Base-by-base conservation (phyloP, 148 eudicot species). In the Euryodendron excelsum region DNA sequence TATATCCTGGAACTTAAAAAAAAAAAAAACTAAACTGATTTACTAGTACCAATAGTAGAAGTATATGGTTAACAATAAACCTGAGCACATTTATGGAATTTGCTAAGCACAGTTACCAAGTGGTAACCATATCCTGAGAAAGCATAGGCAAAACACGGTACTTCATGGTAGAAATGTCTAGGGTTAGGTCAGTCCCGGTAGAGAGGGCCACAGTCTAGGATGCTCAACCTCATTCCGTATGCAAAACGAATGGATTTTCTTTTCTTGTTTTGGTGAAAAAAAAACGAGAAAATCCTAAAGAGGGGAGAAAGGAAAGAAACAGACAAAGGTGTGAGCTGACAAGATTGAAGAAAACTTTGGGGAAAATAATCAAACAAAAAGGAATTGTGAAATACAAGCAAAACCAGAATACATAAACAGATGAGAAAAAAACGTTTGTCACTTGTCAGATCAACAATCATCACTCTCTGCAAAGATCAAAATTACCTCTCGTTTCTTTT, bases 381-480 rank as follows among this genome's bases (percentile, higher is more conserved):
- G 10, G 45, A 25, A n/a, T 52, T 13, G 33, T 59, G 63, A 21
- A 56, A n/a, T n/a, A n/a, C n/a, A n/a, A n/a, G n/a, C 10, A 34
- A 33, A 41, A 41, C 18, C 31, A 21, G 37, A 4, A 21, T 50
- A 1, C 23, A 76, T 31, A 28, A 6, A 45, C 14, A 59, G 44
- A 47, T 20, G 73, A 7, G 28, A 4, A 23, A 50, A 73, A 50
- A 53, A 53, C 45, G 25, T 64, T 66, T 69, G 69, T 75, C 74
- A 67, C 53, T 66, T 69, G 69, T 75, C 74, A 67, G 66, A 80
- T 25, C 36, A 52, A 11, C 41, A 62, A 17, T 75, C 47, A 69
- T 45, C 69, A 59, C 47, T 31, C 25, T 25, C 25, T 50, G 56
- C 31, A 59, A 37, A 39, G 1, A 56, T 36, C 21, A 33, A 59